Percentiles rank a stretch among this genome's conserved stretches.
Evolutionary conservation across 495 filamentous ascomycete species (phyloP).

Genomic region (Daldinia decipiens): DNA sequence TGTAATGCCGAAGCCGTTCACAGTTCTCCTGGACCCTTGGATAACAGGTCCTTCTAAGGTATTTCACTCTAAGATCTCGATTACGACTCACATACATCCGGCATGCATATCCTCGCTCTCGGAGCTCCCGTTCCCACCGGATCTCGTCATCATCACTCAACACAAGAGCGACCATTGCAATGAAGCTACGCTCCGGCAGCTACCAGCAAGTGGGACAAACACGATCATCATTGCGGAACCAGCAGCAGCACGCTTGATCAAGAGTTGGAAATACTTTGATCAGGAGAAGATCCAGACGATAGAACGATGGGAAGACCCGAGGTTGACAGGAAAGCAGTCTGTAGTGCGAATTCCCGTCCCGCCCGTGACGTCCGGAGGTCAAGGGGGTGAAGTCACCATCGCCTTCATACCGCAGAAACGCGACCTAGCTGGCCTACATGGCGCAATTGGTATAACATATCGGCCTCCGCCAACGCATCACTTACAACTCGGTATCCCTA

Average conservation of each 20-base stretch:
- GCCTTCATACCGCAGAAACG: conserved; percentile 69
- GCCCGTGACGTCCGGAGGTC: conserved; percentile 54
- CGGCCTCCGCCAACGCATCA: conserved; percentile 57
- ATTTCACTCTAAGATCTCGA: conserved; percentile 69
- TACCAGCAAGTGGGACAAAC: conserved; percentile 61
- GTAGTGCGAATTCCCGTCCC: conserved; percentile 57
- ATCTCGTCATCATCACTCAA: conserved; percentile 76
- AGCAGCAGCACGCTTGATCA: conserved; percentile 67
- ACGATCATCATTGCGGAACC: conserved; percentile 74
- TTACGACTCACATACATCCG: conserved; percentile 61
- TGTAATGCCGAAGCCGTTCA: conserved; percentile 62
- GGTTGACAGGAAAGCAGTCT: conserved; percentile 52
- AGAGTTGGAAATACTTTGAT: conserved; percentile 73
- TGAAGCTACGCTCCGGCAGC: conserved; percentile 69
- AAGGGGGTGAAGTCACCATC: conserved; percentile 71
- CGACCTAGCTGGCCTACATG: conserved; percentile 70
- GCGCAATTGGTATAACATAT: conserved; percentile 77
- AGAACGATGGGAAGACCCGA: conserved; percentile 62
- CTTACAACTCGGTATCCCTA: conserved; percentile 21
- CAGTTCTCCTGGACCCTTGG: conserved; percentile 78
- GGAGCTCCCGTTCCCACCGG: conserved; percentile 66
- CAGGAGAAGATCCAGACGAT: conserved; percentile 62
- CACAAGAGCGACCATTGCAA: conserved; percentile 78
- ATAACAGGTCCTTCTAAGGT: conserved; percentile 69
- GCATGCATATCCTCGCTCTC: conserved; percentile 68